phyloP scores from a whole-genome alignment of 176 grass and related monocot genomes.

The Dactylis glomerata region DNA sequence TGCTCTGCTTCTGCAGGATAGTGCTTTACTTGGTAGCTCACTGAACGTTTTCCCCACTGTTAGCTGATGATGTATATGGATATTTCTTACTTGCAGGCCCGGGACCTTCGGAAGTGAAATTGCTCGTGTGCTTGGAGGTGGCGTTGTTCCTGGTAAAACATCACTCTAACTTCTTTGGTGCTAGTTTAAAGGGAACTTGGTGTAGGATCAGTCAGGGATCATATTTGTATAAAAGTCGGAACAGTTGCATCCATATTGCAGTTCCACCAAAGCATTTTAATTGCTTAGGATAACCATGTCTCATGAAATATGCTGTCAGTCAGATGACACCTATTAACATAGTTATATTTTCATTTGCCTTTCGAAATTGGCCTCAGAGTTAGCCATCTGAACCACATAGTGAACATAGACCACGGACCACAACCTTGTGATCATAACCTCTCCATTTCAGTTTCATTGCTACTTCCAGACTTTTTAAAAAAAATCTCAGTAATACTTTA shows the following conservation, averaged over 20 bases:
- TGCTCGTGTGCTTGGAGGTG: slow-evolving; percentile 79
- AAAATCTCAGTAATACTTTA: not conserved
- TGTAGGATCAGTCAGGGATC: not conserved
- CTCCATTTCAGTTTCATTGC: not conserved
- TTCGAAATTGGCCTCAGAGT: not conserved
- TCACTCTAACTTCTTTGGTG: slow-evolving; percentile 7
- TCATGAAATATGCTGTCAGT: not conserved
- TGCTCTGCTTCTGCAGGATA: not conserved
- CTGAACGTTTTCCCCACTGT: not conserved
- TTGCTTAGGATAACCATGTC: not conserved
- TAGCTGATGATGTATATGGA: not conserved
- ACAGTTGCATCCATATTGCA: not conserved
- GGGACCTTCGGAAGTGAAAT: slow-evolving; percentile 78
- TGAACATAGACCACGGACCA: not conserved
- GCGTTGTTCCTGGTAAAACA: slow-evolving; percentile 82
- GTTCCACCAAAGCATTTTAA: not conserved
- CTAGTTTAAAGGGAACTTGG: not conserved
- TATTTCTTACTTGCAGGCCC: slow-evolving; percentile 38
- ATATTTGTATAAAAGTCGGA: not conserved
- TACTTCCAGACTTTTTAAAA: not conserved
- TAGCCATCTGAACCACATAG: not conserved
- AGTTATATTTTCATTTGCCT: not conserved
- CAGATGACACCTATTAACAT: not conserved
- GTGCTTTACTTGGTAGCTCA: not conserved
- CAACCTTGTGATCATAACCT: not conserved